Evolutionary conservation across 192 early-diverging fungal genomes (phyloP).

Genomic region (Pecoramyces ruminantium): DNA sequence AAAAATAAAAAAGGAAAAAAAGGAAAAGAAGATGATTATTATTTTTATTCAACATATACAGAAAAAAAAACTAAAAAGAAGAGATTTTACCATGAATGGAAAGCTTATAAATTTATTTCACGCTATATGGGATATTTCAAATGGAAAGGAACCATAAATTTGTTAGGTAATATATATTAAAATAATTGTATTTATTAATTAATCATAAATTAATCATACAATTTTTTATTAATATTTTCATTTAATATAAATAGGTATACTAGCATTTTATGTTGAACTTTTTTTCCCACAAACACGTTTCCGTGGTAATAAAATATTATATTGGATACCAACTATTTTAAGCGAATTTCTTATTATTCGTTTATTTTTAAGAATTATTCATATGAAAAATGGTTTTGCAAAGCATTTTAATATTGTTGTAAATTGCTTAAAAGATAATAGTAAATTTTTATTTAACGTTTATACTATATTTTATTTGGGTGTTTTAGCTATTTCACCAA

Average conservation of each 20-base stretch:
- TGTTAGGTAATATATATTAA: no score
- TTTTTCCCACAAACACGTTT: neutral
- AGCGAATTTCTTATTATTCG: neutral
- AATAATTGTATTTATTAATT: no score
- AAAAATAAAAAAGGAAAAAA: neutral
- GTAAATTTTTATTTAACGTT: neutral
- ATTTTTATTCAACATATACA: neutral
- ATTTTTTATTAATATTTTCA: no score
- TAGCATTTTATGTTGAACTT: neutral
- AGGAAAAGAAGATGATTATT: neutral
- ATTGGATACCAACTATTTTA: neutral
- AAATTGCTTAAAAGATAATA: neutral
- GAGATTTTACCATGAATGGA: neutral
- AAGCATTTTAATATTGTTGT: neutral
- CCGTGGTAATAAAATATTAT: neutral
- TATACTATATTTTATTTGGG: neutral
- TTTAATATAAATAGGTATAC: neutral
- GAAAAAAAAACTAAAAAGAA: neutral
- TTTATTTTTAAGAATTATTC: neutral
- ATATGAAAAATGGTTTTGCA: neutral
- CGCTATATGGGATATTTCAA: neutral
- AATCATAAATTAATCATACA: no score
- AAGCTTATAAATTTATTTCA: neutral
- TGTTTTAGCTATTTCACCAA: neutral
- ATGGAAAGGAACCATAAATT: neutral